Evolutionary conservation across 2,329 filamentous ascomycete genomes (phyloP).

Genomic region (Lasiodiplodia citricola): DNA sequence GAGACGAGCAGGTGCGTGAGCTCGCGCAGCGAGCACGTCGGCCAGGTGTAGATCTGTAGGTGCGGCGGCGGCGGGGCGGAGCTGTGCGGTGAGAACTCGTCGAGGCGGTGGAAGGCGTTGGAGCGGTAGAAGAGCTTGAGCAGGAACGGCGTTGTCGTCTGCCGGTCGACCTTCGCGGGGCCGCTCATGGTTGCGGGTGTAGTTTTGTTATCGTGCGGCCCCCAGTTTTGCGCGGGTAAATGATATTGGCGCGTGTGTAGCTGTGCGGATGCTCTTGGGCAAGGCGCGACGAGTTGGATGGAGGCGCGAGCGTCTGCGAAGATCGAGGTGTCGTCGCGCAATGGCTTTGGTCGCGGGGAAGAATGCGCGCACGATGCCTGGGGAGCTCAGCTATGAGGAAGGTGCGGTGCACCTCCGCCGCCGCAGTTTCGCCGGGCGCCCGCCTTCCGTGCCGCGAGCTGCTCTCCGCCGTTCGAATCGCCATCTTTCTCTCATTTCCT

Average conservation of each 20-base stretch:
- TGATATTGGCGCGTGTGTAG: not conserved
- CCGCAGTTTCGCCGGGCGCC: slow-evolving; percentile 5
- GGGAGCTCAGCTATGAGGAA: not conserved
- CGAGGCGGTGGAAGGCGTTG: slow-evolving; percentile 72
- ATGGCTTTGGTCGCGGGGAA: slow-evolving; percentile 11
- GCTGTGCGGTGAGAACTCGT: slow-evolving; percentile 67
- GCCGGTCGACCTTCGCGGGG: slow-evolving; percentile 64
- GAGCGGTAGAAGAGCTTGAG: slow-evolving; percentile 83
- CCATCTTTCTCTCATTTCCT: not conserved
- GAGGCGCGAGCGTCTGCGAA: not conserved
- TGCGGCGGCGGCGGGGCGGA: slow-evolving; percentile 66
- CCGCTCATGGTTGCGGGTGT: slow-evolving; percentile 11
- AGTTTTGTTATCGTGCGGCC: not conserved
- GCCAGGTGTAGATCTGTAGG: slow-evolving; percentile 86
- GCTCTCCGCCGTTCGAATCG: not conserved
- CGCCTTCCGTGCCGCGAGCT: not conserved
- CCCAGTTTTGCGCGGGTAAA: not conserved
- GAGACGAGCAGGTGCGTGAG: slow-evolving; percentile 77
- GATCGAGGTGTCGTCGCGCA: not conserved
- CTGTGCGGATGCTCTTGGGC: not conserved
- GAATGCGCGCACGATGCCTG: not conserved
- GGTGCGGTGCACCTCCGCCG: not conserved
- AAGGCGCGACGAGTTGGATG: not conserved
- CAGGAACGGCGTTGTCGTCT: slow-evolving; percentile 78
- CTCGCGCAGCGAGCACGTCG: slow-evolving; percentile 78